Percentiles rank a stretch among this genome's conserved stretches.
Conservation (phyloP, 495 filamentous ascomycete genomes). For the Glonium stellatum region DNA sequence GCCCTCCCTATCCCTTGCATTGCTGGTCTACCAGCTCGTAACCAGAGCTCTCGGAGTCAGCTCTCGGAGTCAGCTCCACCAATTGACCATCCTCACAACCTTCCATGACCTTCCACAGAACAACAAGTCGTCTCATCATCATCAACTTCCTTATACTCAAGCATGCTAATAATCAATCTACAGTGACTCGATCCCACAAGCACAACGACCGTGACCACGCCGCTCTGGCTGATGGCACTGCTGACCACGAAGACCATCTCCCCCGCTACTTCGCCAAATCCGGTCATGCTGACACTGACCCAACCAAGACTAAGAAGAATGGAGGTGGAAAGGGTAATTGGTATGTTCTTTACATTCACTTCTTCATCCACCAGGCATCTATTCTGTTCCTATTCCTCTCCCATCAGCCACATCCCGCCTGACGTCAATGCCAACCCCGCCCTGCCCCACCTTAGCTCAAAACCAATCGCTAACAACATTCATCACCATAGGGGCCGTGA, state of each 20-base stretch:
- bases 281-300: slow-evolving; percentile 72
- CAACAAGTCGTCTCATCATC: slow-evolving; percentile 1
- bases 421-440: slow-evolving; percentile 2
- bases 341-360: slow-evolving; percentile 46
- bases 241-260: slow-evolving; percentile 58
- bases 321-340: slow-evolving; percentile 91
- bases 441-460: slow-evolving; percentile 11
- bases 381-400: slow-evolving; percentile 1
- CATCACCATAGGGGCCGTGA: slow-evolving; percentile 59
- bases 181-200: slow-evolving; percentile 96
- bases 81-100: background rate
- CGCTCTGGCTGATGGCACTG: slow-evolving; percentile 57
- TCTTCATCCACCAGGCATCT: background rate
- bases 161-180: slow-evolving; percentile 2
- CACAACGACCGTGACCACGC: slow-evolving; percentile 80
- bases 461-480: slow-evolving; percentile 7
- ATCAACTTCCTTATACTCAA: background rate
- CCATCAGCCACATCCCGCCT: background rate
- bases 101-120: slow-evolving; percentile 5
- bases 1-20: background rate
- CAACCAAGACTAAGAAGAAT: slow-evolving; percentile 94
- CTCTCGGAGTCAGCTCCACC: background rate
- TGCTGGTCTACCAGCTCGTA: background rate
- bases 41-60: background rate
- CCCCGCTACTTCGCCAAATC: slow-evolving; percentile 90